phyloP scores from a whole-genome alignment of 805 yeast genomes.

The Wickerhamiella alocasiicola region DNA sequence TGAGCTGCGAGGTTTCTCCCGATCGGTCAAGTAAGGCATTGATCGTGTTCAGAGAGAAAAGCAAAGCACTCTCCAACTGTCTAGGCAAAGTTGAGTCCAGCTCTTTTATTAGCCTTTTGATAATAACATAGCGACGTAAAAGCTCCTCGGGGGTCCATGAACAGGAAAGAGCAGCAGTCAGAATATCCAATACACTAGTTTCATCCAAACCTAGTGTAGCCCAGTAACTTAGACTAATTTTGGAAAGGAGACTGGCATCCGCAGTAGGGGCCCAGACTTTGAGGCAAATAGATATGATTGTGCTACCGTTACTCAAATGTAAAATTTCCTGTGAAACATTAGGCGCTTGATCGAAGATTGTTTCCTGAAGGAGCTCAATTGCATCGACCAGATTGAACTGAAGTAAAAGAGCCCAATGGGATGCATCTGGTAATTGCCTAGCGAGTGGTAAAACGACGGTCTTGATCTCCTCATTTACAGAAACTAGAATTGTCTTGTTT shows the following conservation, averaged over 20 bases:
- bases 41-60: constrained; percentile 1
- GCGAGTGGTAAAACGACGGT: background rate
- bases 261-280: constrained; percentile 8
- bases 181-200: background rate
- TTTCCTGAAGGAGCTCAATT: constrained; percentile 4
- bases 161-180: background rate
- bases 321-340: background rate
- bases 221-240: background rate
- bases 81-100: background rate
- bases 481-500: background rate
- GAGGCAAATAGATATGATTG: background rate
- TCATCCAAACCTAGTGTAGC: background rate
- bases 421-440: background rate
- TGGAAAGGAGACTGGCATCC: background rate
- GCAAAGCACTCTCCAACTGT: background rate
- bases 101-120: background rate
- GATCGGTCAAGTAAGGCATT: constrained; percentile 4
- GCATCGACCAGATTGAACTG: background rate
- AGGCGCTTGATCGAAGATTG: background rate
- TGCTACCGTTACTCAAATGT: background rate
- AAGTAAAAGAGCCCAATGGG: background rate
- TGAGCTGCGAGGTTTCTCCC: background rate
- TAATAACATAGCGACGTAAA: background rate
- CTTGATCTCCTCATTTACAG: background rate
- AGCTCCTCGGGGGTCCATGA: background rate